Conservation (phyloP, 2,329 filamentous ascomycete species). For the Fusarium musae region DNA sequence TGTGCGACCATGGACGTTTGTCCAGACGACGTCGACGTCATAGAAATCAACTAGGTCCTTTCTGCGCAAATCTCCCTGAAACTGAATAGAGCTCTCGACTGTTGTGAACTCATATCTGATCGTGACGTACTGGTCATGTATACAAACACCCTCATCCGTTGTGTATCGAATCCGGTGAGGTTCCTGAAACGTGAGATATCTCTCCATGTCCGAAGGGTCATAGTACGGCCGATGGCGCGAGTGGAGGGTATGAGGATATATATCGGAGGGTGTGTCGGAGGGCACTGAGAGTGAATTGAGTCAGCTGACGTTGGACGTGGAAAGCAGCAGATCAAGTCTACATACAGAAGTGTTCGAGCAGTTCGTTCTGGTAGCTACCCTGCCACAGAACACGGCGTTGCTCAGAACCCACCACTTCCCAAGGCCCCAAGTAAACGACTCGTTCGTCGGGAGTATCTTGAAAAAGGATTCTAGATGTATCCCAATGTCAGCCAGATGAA, state of each 20-base stretch:
- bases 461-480: constrained; percentile 58
- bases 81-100: constrained; percentile 58
- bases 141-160: constrained; percentile 57
- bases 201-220: constrained; percentile 61
- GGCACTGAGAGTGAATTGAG: constrained; percentile 52
- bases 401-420: constrained; percentile 61
- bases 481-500: constrained; percentile 36
- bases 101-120: constrained; percentile 64
- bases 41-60: constrained; percentile 63
- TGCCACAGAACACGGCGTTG: constrained; percentile 63
- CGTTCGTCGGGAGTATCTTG: constrained; percentile 61
- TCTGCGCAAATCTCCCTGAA: constrained; percentile 60
- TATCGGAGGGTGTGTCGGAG: constrained; percentile 56
- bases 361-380: constrained; percentile 63
- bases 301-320: constrained; percentile 10
- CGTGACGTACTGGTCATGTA: constrained; percentile 60
- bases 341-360: constrained; percentile 63
- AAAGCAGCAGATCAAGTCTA: constrained; percentile 11
- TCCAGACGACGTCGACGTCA: constrained; percentile 64
- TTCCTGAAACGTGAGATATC: constrained; percentile 59
- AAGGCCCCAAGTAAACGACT: constrained; percentile 64
- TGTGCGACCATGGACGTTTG: constrained; percentile 60
- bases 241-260: constrained; percentile 62
- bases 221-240: constrained; percentile 62
- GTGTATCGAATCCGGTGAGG: constrained; percentile 61